Evolutionary conservation across 306 rosid genomes (phyloP).

Genomic region (Pyrus pyrifolia): DNA sequence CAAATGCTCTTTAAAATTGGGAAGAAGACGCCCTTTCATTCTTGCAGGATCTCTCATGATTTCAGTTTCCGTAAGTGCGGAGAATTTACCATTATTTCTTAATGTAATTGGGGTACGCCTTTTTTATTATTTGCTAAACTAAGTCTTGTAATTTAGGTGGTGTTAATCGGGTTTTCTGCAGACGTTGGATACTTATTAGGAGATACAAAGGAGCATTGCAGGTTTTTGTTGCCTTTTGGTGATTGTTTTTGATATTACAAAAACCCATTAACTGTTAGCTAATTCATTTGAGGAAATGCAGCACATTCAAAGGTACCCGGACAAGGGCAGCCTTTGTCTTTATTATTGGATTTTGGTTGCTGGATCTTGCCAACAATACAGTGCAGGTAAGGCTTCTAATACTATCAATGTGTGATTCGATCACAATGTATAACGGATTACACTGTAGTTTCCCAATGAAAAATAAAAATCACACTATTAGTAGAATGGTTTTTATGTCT

Average conservation of each 20-base stretch:
- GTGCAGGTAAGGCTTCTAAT: conserved; percentile 64
- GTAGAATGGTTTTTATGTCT: not conserved
- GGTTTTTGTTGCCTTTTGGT: conserved; percentile 49
- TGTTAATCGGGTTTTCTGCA: conserved; percentile 91
- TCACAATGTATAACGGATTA: not conserved
- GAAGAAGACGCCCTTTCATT: conserved; percentile 96
- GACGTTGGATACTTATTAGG: conserved; percentile 90
- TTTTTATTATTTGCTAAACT: conserved; percentile 33
- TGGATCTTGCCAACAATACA: conserved; percentile 98
- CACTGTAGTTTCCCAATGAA: not conserved
- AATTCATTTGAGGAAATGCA: conserved; percentile 32
- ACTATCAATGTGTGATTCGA: conserved; percentile 9
- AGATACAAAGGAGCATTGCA: conserved; percentile 86
- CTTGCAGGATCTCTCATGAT: conserved; percentile 90
- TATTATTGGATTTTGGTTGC: conserved; percentile 95
- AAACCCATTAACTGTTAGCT: conserved; percentile 12
- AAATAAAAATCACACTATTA: not conserved
- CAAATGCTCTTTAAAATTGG: conserved; percentile 79
- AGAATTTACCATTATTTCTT: conserved; percentile 1
- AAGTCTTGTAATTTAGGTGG: conserved; percentile 60
- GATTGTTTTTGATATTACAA: conserved; percentile 5
- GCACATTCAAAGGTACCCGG: conserved; percentile 85
- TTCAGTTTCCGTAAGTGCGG: conserved; percentile 61
- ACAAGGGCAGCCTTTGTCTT: conserved; percentile 82
- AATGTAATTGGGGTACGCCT: not conserved